Base-by-base conservation (phyloP, 352 stramenopile genomes). In the Phytophthora podocarpi region DNA sequence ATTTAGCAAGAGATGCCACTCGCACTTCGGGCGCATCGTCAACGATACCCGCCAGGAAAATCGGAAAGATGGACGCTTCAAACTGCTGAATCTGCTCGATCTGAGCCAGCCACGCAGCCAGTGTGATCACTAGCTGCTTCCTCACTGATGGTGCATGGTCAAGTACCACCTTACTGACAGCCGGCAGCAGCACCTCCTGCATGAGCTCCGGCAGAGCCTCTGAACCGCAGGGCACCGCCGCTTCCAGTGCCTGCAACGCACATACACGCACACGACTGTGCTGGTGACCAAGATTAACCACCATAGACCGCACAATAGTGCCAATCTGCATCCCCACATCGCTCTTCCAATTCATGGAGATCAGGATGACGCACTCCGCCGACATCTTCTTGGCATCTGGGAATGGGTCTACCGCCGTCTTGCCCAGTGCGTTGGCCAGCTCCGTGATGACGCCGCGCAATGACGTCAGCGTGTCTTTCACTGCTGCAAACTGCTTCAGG, bases 351-450 rank as follows among this genome's bases (percentile, higher is more conserved):
- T 47, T 66, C 7, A 50, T 68, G 0, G 78, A 81, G 9, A 93
- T 66, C 16, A 81, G 64, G 27, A 91, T 80, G 31, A 82, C 70
- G 34, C 74, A 86, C 40, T 92, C 85, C 13, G 78, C 71, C 1
- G 76, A 80, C 51, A 86, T 73, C 50, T 92, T 91, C 67, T 94
- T 96, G 43, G 76, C 83, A 32, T 96, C 87, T 11, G 87, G 85
- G 42, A 94, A 96, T 45, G 76, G 76, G 48, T 96, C 87, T 32
- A 87, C 52, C 13, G 79, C 72, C 2, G 77, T 80, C 64, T 93
- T 94, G 37, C 74, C 82, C n/a, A 96, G 43, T 20, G 75, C 78
- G 28, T 93, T 91, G 21, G 77, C 77, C 26, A 93, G 37, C 32
- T 88, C 78, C 4, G 76, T 62, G 34, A 95, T 90, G 8, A 89